Conservation (phyloP, 75 land plant genomes). For the Isoetes taiwanensis region DNA sequence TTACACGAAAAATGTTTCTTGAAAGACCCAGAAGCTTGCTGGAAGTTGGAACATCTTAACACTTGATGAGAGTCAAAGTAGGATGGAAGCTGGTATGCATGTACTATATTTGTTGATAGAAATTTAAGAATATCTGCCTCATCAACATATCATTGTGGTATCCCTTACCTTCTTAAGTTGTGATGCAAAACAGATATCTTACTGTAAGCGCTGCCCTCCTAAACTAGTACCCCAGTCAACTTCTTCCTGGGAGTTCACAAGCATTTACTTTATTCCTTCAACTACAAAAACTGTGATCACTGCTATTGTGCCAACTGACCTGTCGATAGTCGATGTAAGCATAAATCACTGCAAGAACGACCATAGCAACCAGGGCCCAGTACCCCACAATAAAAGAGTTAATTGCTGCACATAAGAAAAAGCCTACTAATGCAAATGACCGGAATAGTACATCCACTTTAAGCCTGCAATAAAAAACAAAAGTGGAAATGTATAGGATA, state of each 20-base stretch:
- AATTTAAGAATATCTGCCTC: no score
- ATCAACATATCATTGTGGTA: no score
- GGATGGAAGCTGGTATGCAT: no score
- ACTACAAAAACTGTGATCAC: background rate
- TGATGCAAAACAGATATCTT: background rate
- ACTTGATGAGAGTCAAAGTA: no score
- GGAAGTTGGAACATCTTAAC: no score
- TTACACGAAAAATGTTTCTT: no score
- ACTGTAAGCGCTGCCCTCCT: background rate
- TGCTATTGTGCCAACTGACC: no score
- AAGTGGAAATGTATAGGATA: background rate
- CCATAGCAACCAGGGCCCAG: slow-evolving; percentile 4
- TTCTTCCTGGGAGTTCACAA: background rate
- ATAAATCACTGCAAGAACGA: background rate
- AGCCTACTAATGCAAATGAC: background rate
- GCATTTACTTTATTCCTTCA: background rate
- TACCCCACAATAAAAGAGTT: slow-evolving; percentile 5
- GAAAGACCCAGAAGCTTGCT: no score
- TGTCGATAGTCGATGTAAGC: slow-evolving; percentile 3
- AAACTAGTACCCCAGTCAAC: slow-evolving; percentile 3
- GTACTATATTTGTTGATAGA: no score
- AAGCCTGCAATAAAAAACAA: background rate
- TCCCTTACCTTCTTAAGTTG: slow-evolving; percentile 6
- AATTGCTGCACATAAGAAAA: background rate
- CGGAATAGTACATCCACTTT: background rate